Percentiles rank a stretch among this genome's conserved stretches.
Evolutionary conservation across 768 basidiomycete genomes (phyloP).

Genomic region (Ramaria sp.): DNA sequence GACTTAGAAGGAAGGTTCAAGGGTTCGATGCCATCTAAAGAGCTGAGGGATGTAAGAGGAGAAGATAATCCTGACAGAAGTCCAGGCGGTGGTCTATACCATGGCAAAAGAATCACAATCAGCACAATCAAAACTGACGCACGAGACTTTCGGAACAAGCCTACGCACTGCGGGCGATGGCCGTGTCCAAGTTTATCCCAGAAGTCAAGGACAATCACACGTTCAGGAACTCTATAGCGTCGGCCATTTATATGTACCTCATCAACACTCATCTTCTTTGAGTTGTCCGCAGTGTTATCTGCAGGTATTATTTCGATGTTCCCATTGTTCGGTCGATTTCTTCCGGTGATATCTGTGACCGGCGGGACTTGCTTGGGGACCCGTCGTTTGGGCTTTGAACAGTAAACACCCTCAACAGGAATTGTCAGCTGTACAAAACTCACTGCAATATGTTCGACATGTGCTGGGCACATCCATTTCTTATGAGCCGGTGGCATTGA

Average conservation of each 20-base stretch:
- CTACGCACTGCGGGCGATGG: constrained; percentile 32
- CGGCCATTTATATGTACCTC: constrained; percentile 83
- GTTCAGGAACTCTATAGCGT: constrained; percentile 88
- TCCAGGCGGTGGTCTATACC: constrained; percentile 1
- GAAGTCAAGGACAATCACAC: constrained; percentile 86
- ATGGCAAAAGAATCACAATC: background rate
- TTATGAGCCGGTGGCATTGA: constrained; percentile 76
- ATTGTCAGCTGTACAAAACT: constrained; percentile 21
- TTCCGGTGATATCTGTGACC: constrained; percentile 66
- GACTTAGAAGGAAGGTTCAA: background rate
- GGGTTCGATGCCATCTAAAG: constrained; percentile 49
- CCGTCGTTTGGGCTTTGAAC: constrained; percentile 61
- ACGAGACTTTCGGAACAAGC: constrained; percentile 12
- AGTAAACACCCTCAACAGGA: background rate
- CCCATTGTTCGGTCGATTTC: constrained; percentile 77
- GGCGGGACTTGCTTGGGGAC: constrained; percentile 60
- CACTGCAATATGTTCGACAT: constrained; percentile 79
- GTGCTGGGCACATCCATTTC: constrained; percentile 99
- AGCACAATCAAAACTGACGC: constrained; percentile 11
- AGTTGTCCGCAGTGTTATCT: constrained; percentile 34
- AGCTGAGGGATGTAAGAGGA: constrained; percentile 65
- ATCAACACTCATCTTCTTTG: constrained; percentile 51
- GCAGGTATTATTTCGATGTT: constrained; percentile 80
- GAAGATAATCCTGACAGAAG: constrained; percentile 47
- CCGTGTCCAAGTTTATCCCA: constrained; percentile 69